phyloP scores from a whole-genome alignment of 192 early-diverging fungal genomes.

The Spinellus fusiger region DNA sequence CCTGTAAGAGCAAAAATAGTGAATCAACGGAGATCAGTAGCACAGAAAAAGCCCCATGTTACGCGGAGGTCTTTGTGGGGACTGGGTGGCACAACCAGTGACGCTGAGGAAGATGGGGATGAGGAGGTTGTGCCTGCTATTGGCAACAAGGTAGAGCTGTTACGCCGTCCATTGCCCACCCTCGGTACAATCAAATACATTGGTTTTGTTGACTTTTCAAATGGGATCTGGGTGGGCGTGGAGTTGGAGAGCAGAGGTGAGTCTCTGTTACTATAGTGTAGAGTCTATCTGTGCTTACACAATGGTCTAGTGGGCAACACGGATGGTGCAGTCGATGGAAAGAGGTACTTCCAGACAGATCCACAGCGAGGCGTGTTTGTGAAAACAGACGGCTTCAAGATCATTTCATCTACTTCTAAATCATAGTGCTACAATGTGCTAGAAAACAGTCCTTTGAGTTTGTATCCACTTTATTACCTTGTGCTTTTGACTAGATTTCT shows the following conservation, averaged over 20 bases:
- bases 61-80: constrained; percentile 1
- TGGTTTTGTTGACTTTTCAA: constrained; percentile 16
- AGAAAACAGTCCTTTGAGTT: too few relatives aligned
- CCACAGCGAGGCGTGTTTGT: constrained; percentile 25
- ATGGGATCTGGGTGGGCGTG: constrained; percentile 23
- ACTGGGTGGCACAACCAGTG: not conserved
- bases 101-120: constrained; percentile 6
- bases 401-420: not conserved
- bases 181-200: constrained; percentile 25
- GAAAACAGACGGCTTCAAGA: constrained; percentile 19
- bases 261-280: not conserved
- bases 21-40: not conserved
- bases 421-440: too few relatives aligned
- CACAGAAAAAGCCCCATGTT: not conserved
- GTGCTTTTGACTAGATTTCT: not conserved
- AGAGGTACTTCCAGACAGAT: constrained; percentile 21
- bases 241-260: constrained; percentile 32
- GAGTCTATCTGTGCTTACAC: not conserved
- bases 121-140: constrained; percentile 3
- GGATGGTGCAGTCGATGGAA: constrained; percentile 23
- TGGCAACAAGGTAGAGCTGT: constrained; percentile 12
- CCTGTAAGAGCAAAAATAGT: not conserved
- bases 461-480: not conserved
- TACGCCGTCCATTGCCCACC: constrained; percentile 25
- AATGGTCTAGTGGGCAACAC: constrained; percentile 17